Conservation (phyloP, 1,284 basidiomycete genomes). For the Moniliophthora roreri region DNA sequence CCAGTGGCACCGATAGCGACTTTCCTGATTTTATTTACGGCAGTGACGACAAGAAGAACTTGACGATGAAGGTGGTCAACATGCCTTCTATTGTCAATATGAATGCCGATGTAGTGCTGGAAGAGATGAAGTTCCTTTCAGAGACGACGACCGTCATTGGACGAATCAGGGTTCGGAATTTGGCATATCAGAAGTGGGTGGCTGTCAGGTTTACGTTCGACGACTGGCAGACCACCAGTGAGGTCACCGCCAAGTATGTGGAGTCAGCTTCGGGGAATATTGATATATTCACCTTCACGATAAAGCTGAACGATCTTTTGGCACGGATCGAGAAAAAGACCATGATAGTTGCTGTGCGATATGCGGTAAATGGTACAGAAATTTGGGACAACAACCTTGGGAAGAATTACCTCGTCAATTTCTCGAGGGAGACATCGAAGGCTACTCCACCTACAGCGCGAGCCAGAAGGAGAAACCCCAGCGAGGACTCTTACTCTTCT, state of each 20-base stretch:
- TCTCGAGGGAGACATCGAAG: conserved; percentile 32
- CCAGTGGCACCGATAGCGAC: conserved; percentile 67
- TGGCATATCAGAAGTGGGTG: conserved; percentile 88
- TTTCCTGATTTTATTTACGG: conserved; percentile 66
- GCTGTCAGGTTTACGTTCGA: conserved; percentile 93
- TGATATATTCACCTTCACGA: conserved; percentile 72
- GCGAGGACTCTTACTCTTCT: conserved; percentile 16
- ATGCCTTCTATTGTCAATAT: conserved; percentile 41
- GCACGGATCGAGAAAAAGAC: conserved; percentile 83
- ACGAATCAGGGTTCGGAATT: conserved; percentile 78
- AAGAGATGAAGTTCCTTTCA: conserved; percentile 56
- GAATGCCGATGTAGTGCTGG: conserved; percentile 48
- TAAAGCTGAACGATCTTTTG: conserved; percentile 64
- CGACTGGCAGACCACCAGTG: conserved; percentile 93
- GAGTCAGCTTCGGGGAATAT: conserved; percentile 62
- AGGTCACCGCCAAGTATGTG: conserved; percentile 81
- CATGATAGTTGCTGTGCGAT: conserved; percentile 81
- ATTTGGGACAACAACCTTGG: conserved; percentile 93
- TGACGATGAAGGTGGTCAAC: conserved; percentile 57
- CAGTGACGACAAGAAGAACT: conserved; percentile 36
- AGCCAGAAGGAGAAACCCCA: conserved; percentile 22
- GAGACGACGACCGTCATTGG: conserved; percentile 67
- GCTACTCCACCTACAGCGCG: conserved; percentile 23
- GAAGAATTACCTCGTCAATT: conserved; percentile 76
- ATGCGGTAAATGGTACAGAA: conserved; percentile 68